A percentile compares a stretch with the other conserved stretches of the same genome.
phyloP scores from a whole-genome alignment of 495 filamentous ascomycete genomes.

The Penicillium riverlandense region DNA sequence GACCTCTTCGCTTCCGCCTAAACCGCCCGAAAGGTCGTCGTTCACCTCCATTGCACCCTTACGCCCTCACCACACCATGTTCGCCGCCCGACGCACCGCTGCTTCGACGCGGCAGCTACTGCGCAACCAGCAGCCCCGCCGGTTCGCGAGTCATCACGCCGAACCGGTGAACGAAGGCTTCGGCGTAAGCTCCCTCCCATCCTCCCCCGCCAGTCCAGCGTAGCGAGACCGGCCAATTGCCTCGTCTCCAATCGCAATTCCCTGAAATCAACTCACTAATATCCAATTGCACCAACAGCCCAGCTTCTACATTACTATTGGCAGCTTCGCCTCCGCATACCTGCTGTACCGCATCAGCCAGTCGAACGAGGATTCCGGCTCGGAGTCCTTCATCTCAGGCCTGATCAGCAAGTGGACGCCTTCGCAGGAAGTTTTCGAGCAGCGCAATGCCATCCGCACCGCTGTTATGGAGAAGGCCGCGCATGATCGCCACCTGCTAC shows the following conservation, averaged over 20 bases:
- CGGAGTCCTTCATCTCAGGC: conserved; percentile 47
- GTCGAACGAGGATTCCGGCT: conserved; percentile 38
- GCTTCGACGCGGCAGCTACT: conserved; percentile 35
- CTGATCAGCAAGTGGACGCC: conserved; percentile 48
- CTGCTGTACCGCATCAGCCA: conserved; percentile 47
- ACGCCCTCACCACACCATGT: conserved; percentile 33
- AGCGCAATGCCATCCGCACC: conserved; percentile 57
- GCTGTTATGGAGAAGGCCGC: conserved; percentile 63
- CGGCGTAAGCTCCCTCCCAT: conserved; percentile 47
- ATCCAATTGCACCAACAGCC: conserved; percentile 32
- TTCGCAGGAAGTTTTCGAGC: conserved; percentile 44
- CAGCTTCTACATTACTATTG: conserved; percentile 59
- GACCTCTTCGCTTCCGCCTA: conserved; percentile 23
- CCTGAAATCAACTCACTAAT: background rate
- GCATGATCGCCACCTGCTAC: conserved; percentile 58
- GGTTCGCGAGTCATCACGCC: conserved; percentile 39
- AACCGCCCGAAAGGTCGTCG: conserved; percentile 19
- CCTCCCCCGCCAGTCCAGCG: conserved; percentile 7
- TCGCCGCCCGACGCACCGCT: conserved; percentile 37
- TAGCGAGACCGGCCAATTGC: conserved; percentile 1
- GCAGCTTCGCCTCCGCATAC: conserved; percentile 48
- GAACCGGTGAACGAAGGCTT: conserved; percentile 54
- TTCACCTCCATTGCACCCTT: conserved; percentile 22
- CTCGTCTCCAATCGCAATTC: conserved; percentile 1
- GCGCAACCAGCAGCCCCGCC: conserved; percentile 37